phyloP scores from a whole-genome alignment of 345 rosid genomes.

The Eucalyptus sp. region DNA sequence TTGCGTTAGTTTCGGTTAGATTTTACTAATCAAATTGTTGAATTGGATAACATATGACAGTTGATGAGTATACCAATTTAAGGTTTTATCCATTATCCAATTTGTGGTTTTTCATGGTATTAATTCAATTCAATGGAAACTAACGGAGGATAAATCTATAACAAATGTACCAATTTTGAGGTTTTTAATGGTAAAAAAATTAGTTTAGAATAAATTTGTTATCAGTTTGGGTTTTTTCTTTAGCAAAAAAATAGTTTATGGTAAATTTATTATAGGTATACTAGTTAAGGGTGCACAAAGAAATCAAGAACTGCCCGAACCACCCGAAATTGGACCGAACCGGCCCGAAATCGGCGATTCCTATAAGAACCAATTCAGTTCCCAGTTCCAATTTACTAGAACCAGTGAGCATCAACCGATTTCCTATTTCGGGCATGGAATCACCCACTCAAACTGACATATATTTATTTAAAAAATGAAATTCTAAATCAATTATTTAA shows the following conservation, averaged over 20 bases:
- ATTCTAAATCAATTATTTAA: no score
- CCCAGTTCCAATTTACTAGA: no score
- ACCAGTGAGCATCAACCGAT: accelerated
- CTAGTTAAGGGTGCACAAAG: no score
- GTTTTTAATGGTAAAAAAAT: no score
- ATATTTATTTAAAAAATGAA: no score
- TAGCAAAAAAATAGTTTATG: no score
- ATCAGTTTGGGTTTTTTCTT: accelerated
- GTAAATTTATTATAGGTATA: accelerated
- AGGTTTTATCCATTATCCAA: accelerated
- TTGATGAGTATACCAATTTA: accelerated
- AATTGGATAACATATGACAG: accelerated
- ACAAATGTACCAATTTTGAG: no score
- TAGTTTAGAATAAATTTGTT: no score
- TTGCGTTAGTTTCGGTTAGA: accelerated
- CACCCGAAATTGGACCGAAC: accelerated
- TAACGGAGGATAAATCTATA: accelerated
- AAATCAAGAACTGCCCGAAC: accelerated
- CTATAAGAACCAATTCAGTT: accelerated
- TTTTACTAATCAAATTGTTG: no score
- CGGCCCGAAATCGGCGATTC: accelerated
- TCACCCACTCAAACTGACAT: accelerated
- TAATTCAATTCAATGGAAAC: no score
- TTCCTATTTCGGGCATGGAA: accelerated
- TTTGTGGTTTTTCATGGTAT: no score